Evolutionary conservation across 345 rosid genomes (phyloP).

Genomic region (Boechera stricta): DNA sequence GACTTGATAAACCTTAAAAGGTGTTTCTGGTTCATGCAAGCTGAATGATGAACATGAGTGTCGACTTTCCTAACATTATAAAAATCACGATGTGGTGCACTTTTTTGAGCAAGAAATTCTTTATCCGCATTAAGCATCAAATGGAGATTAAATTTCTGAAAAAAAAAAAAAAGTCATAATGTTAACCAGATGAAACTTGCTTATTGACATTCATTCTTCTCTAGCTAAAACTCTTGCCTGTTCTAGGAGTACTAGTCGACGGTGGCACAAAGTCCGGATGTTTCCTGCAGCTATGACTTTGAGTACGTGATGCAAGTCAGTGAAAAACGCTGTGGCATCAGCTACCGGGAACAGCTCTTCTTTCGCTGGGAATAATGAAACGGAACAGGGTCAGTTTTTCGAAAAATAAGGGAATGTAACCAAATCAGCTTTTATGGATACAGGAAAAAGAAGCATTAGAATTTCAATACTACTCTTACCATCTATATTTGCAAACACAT

Average conservation of each 20-base stretch:
- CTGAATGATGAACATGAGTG: conserved; percentile 98
- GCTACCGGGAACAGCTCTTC: conserved; percentile 90
- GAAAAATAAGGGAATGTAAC: not conserved
- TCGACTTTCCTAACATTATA: conserved; percentile 99
- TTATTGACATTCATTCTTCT: not conserved
- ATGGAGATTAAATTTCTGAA: conserved; percentile 97
- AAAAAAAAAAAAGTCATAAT: not conserved
- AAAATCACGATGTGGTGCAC: conserved; percentile 99
- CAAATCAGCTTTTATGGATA: conserved; percentile 12
- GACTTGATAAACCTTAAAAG: conserved; percentile 98
- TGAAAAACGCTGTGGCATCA: conserved; percentile 91
- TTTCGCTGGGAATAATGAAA: conserved; percentile 53
- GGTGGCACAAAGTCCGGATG: conserved; percentile 91
- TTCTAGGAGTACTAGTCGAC: conserved; percentile 91
- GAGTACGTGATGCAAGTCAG: conserved; percentile 86
- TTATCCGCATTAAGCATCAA: conserved; percentile 98
- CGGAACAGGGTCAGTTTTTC: not conserved
- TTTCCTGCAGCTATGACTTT: conserved; percentile 90
- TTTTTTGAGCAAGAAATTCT: conserved; percentile 98
- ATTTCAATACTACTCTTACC: conserved; percentile 53
- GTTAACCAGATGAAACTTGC: conserved; percentile 34
- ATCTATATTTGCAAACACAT: conserved; percentile 83
- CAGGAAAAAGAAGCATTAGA: not conserved
- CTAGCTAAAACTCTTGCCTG: conserved; percentile 57
- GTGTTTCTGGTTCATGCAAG: conserved; percentile 99